Evolutionary conservation across 129 eudicot genomes (phyloP).

Genomic region (Chrysanthemum lavandulifolium): DNA sequence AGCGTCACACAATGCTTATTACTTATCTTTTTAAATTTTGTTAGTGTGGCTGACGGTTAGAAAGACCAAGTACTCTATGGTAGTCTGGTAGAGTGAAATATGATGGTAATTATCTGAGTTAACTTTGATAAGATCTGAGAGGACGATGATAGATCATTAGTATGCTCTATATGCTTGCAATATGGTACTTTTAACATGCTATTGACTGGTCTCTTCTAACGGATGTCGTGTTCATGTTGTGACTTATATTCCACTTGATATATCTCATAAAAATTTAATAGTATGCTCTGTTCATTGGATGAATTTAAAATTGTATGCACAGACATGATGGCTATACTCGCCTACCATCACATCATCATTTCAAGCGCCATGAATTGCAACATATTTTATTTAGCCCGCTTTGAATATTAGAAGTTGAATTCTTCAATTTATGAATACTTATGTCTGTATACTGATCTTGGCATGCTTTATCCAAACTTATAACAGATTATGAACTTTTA

Average conservation of each 20-base stretch:
- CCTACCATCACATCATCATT: not conserved
- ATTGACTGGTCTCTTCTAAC: too few relatives aligned
- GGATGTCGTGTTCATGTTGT: too few relatives aligned
- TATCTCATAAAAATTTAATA: too few relatives aligned
- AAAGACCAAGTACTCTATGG: not conserved
- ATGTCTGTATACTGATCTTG: not conserved
- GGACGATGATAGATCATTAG: too few relatives aligned
- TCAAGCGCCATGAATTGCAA: not conserved
- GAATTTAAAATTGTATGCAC: not conserved
- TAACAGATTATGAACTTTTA: not conserved
- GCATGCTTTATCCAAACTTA: not conserved
- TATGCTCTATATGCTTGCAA: too few relatives aligned
- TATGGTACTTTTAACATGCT: too few relatives aligned
- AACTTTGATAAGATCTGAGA: not conserved
- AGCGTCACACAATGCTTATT: not conserved
- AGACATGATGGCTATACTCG: not conserved
- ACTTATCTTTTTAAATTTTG: not conserved
- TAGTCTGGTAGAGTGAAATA: not conserved
- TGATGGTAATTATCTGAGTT: not conserved
- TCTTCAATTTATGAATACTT: not conserved
- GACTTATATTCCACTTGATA: too few relatives aligned
- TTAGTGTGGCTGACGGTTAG: not conserved
- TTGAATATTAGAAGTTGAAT: slow-evolving; percentile 8
- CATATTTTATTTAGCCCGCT: not conserved
- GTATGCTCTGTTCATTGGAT: too few relatives aligned